Base-by-base conservation (phyloP, 139 green algal species). In the Nannochloris sp. region DNA sequence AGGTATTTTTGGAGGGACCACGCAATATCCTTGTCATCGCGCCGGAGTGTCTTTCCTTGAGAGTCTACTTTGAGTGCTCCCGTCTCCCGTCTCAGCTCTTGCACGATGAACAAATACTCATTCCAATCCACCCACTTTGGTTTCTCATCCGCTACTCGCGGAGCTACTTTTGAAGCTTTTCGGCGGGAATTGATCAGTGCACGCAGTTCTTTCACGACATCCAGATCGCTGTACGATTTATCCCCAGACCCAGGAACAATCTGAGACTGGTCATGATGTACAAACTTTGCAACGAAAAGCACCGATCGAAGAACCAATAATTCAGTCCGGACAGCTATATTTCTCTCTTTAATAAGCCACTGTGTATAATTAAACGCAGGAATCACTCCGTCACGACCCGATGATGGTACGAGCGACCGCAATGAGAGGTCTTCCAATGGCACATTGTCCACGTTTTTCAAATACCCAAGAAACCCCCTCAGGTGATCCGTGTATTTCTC, bases 91-190 rank as follows among this genome's bases (percentile, higher is more conserved):
- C 25, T 29, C 29, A 69, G 48, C 11, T 69, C 63, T 13, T 44
- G 14, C 13, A 37, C 3, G 6, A 70, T 12, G 8, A n/a, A 25
- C 20, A 89, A 66, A 69, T 78, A 91, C 50, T 86, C 53, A 1
- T 66, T 59, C 84, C 84, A 91, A 17, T 81, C 66, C 33, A 91
- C 63, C 84, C 84, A 91, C 67, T 89, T 91, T 65, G 50, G 17
- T 43, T 23, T 13, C 31, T 49, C 55, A 68, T 61, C 28, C 20
- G 66, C 30, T 29, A 62, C 10, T 16, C 59, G 53, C 4, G 62
- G 61, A 28, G 60, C 67, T 46, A 64, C 49, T 37, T 56, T 65
- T 17, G 10, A 44, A 29, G 37, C 59, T 30, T 55, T 51, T 13
- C 65, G 69, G 29, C 67, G 61, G 0, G 28, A 26, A 12, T 77